A percentile compares a stretch with the other conserved stretches of the same genome.
Evolutionary conservation across 2,329 filamentous ascomycete genomes (phyloP).

Genomic region (Orbilia quercus): DNA sequence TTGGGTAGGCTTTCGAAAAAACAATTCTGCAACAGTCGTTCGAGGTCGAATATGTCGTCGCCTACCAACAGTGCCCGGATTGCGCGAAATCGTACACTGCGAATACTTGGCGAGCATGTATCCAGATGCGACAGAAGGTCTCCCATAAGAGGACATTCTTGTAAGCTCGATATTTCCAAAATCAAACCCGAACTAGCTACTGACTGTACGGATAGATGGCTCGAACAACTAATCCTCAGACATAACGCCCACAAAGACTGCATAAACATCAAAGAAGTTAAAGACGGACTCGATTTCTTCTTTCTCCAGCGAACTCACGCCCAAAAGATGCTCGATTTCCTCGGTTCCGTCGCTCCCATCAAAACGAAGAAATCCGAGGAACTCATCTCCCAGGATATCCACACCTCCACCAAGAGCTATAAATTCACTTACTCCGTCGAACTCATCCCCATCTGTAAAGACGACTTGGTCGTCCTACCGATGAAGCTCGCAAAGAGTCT

Average conservation of each 20-base stretch:
- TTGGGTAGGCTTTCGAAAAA: constrained; percentile 71
- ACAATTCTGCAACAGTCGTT: constrained; percentile 89
- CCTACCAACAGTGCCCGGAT: constrained; percentile 92
- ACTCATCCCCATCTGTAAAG: constrained; percentile 94
- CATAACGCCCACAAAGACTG: constrained; percentile 90
- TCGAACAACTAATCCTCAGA: constrained; percentile 96
- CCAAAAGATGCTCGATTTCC: constrained; percentile 90
- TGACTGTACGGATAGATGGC: constrained; percentile 61
- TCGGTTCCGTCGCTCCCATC: constrained; percentile 82
- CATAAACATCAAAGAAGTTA: constrained; percentile 97
- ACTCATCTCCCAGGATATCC: constrained; percentile 90
- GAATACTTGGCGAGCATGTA: constrained; percentile 91
- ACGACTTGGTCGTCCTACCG: constrained; percentile 93
- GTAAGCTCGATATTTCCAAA: constrained; percentile 62
- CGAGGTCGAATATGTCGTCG: constrained; percentile 91
- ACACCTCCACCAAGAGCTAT: constrained; percentile 90
- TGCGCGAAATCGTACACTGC: constrained; percentile 96
- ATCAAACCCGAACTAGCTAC: background rate
- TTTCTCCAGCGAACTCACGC: constrained; percentile 90
- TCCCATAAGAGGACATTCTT: constrained; percentile 89
- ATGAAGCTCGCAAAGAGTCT: constrained; percentile 86
- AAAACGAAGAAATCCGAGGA: constrained; percentile 87
- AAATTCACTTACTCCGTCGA: constrained; percentile 94
- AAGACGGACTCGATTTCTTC: constrained; percentile 96
- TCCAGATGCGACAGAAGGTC: constrained; percentile 97